Percentiles rank a stretch among this genome's conserved stretches.
Evolutionary conservation across 2,329 filamentous ascomycete species (phyloP).

Genomic region (Colletotrichum caudatum): DNA sequence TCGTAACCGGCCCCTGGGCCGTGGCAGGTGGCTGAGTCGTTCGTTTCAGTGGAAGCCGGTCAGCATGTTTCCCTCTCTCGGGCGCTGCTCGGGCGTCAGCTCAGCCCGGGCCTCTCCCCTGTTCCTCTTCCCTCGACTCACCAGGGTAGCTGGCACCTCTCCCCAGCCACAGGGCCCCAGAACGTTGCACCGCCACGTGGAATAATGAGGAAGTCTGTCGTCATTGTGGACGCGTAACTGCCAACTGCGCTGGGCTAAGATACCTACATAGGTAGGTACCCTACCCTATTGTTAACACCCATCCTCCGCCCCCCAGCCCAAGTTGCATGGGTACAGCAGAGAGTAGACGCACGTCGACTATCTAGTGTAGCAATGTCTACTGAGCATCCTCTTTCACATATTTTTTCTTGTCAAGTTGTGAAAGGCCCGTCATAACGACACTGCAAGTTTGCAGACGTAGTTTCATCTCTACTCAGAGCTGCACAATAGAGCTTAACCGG

Average conservation of each 20-base stretch:
- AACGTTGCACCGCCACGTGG: constrained; percentile 37
- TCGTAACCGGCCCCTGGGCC: constrained; percentile 34
- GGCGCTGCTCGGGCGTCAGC: constrained; percentile 38
- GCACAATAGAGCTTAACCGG: background rate
- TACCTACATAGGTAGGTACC: too few relatives aligned
- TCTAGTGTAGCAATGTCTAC: background rate
- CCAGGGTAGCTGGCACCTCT: background rate
- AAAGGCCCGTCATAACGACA: background rate
- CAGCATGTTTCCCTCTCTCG: constrained; percentile 30
- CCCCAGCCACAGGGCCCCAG: constrained; percentile 27
- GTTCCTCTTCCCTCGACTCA: constrained; percentile 1
- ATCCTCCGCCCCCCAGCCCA: background rate
- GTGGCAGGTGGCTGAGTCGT: constrained; percentile 40
- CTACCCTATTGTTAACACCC: background rate
- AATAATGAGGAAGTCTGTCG: constrained; percentile 37
- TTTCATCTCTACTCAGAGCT: background rate
- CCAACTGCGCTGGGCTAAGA: constrained; percentile 10
- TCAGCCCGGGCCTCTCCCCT: constrained; percentile 18
- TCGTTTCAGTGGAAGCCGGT: constrained; percentile 37
- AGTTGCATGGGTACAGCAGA: background rate
- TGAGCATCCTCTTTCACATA: background rate
- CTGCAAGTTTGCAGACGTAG: background rate
- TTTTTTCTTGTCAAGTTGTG: background rate
- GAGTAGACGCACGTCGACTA: background rate
- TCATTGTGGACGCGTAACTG: constrained; percentile 37